These are phyloP conservation scores for Coemansia sp. DNA, from an alignment of 192 early-diverging fungal genomes.

Conservation along the genomic window DNA sequence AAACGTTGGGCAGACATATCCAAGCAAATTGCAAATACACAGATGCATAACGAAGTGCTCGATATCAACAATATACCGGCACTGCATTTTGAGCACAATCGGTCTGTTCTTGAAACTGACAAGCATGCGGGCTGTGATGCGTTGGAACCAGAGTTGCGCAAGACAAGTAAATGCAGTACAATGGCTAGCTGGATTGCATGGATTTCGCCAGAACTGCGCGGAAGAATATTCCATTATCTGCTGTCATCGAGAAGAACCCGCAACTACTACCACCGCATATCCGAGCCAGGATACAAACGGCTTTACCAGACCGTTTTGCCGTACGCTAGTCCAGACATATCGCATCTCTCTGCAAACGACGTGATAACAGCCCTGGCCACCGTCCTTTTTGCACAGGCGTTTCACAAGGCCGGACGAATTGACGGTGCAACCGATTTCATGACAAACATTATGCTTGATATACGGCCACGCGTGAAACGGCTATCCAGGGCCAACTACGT, in stretches of 20 bases:
- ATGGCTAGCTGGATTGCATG: constrained; percentile 5
- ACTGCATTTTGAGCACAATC: background rate
- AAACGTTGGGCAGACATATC: constrained; percentile 23
- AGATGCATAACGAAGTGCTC: background rate
- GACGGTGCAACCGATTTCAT: background rate
- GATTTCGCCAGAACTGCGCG: constrained; percentile 24
- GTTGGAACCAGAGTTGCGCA: background rate
- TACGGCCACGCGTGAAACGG: background rate
- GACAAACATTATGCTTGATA: background rate
- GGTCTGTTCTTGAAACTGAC: background rate
- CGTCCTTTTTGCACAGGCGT: constrained; percentile 8
- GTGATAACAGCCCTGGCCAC: constrained; percentile 20
- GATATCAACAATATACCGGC: background rate
- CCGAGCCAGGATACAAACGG: background rate
- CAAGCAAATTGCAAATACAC: background rate
- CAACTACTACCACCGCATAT: constrained; percentile 7
- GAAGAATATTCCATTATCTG: background rate
- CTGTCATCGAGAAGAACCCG: background rate
- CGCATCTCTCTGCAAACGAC: constrained; percentile 21
- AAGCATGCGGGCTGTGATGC: background rate
- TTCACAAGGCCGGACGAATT: background rate
- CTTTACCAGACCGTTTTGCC: background rate
- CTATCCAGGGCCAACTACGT: background rate
- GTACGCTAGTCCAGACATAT: too few species aligned
- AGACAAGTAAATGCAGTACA: background rate